Base-by-base conservation (phyloP, 2,329 filamentous ascomycete species). In the Beauveria sp. region DNA sequence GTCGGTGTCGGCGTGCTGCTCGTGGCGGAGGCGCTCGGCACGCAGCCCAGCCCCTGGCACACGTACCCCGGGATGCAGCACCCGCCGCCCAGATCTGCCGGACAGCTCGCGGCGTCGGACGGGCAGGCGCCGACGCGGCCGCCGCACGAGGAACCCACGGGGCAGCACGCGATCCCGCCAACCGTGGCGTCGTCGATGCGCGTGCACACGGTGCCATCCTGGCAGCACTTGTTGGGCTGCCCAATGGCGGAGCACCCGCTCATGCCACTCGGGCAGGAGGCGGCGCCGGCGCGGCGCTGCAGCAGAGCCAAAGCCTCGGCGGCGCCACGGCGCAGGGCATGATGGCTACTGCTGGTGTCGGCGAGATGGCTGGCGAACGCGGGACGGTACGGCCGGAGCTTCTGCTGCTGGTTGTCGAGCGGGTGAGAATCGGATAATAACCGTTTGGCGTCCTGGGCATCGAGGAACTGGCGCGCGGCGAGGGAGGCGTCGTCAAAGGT, bases 101-200 rank as follows among this genome's bases (percentile, higher is more conserved):
- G 79, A 70, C 90, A 93, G 54, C 83, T 83, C 12, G 83, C 82
- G 63, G 88, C 86, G 46, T 82, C 86, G 4, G 77, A 75, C 2
- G 79, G 78, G 65, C 90, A 93, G n/a, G 70, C 70, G 0, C 80
- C 82, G 6, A 93, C 84, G 1, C 76, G 75, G 10, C 88, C 87
- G 3, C 80, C 81, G 71, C 90, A 93, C 6, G 72, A 81, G 49
- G 78, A 75, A 3, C 88, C 89, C 42, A 77, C 69, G 0, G 88
- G 88, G 74, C 90, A 95, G 73, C 90, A 95, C 3, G 89, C 90
- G 2, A 93, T 85, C 50, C 84, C 82, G 8, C 88, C 88, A 31
- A 87, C 77, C 0, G 81, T 82, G 6, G 82, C 82, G 71, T 89
- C 84, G 38, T 79, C 71, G 5, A 91, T 84, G 26, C 76, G 73